Percentiles rank a stretch among this genome's conserved stretches.
phyloP scores from a whole-genome alignment of 805 yeast species.

The Lipomyces chichibuensis region DNA sequence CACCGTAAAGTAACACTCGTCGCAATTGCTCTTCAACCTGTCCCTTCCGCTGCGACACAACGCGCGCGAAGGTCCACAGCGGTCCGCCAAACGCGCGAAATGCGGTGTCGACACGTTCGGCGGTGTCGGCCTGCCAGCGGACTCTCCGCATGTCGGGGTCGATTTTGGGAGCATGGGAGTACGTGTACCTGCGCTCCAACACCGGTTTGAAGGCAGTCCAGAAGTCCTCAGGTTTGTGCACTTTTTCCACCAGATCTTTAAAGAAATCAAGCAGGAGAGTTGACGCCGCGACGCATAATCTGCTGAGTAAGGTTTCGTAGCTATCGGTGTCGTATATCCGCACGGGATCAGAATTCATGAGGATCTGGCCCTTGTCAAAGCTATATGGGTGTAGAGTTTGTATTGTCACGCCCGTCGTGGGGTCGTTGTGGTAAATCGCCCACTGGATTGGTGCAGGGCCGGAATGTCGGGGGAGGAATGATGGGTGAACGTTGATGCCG shows the following conservation, averaged over 20 bases:
- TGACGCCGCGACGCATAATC: constrained; percentile 67
- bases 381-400: constrained; percentile 87
- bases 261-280: constrained; percentile 47
- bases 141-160: constrained; percentile 15
- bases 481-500: constrained; percentile 92
- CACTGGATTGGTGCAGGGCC: constrained; percentile 92
- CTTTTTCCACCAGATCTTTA: constrained; percentile 48
- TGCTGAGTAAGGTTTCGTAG: constrained; percentile 50
- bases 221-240: constrained; percentile 21
- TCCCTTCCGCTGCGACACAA: not conserved
- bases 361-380: constrained; percentile 77
- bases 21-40: not conserved
- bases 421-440: constrained; percentile 67
- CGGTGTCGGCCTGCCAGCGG: constrained; percentile 15
- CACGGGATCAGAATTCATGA: constrained; percentile 58
- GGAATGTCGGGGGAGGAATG: constrained; percentile 74
- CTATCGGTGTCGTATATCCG: constrained; percentile 52
- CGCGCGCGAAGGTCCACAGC: constrained; percentile 25
- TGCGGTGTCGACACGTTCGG: constrained; percentile 20
- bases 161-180: constrained; percentile 28
- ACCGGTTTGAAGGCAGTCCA: not conserved
- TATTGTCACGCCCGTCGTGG: constrained; percentile 76
- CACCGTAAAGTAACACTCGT: not conserved
- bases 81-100: constrained; percentile 32
- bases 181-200: constrained; percentile 3